Base-by-base conservation (phyloP, 306 rosid species). In the Castanopsis chinensis region DNA sequence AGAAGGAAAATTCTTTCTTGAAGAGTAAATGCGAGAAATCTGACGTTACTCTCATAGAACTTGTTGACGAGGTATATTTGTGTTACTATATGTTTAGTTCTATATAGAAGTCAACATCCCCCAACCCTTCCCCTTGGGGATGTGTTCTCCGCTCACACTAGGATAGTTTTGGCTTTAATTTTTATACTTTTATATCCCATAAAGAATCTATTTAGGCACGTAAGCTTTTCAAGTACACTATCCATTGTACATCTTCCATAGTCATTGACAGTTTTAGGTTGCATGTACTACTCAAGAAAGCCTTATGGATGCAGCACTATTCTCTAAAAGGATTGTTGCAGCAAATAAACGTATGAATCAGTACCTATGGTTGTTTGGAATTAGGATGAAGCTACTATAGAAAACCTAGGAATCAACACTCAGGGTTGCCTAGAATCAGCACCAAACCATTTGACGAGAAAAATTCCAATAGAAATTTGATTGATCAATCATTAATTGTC, bases 1-100 rank as follows among this genome's bases (percentile, higher is more conserved):
- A 89, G 89, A 92, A 92, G 91, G 99, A 94, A 87, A 94, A 94
- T 79, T 83, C 86, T 54, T 92, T 92, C 87, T 81, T 94, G 97
- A 94, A 86, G 92, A 91, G 93, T 86, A 94, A 94, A 86, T 80
- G 91, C 19, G 97, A 94, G 79, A 91, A 90, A 78, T 87, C 99
- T 70, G 99, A 94, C 78, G 43, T 92, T 71, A 92, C 92, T 17
- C 95, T 94, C 54, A 92, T 90, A 76, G 95, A 89, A 85, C 92
- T 94, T 72, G 90, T 84, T 58, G 92, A 94, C 73, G 99, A 94
- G 99, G 99, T 90, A 94, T 30, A 68, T 65, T 51, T 28, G 43
- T 56, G 17, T 18, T 32, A 14, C 45, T 56, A 20, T 72, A 73
- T 73, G 72, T 71, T 74, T 69, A 60, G 7, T 53, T 37, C 30